Base-by-base conservation (phyloP, 805 yeast species). In the Starmerella davenportii region DNA sequence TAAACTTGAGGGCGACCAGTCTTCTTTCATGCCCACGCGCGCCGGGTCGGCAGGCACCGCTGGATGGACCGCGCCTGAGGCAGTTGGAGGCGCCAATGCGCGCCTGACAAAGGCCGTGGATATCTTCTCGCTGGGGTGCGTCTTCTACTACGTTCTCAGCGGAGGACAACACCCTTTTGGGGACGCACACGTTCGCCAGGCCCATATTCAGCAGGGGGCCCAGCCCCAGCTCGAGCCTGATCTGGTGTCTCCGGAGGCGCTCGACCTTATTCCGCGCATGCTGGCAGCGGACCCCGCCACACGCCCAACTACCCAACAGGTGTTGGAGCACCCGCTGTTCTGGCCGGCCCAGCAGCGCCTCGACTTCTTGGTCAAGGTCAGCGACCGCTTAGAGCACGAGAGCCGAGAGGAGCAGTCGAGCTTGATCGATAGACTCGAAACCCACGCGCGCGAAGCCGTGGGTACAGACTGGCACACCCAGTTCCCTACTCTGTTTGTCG, bases 61-160 rank as follows among this genome's bases (percentile, higher is more conserved):
- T 3, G 99, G 99, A 3, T 90, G 98, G 98, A 69, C 95, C 49
- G 96, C 99, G 0, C 98, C 98, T 0, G 98, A 90, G 51, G 52
- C 56, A 15, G 15, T 37, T 20, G 37, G 30, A 2, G 35, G 39
- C 42, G 16, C 28, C 17, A 25, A 35, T 3, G 36, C 15, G 2
- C 64, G 93, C 38, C 64, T 84, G 30, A 85, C 95, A 0, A 70
- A 85, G 46, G 84, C 94, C 0, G 79, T 90, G 39, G 99, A 90
- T 57, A 79, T 90, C 3, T 90, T 90, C 53, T 80, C 95, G 0
- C 62, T 87, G 43, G 99, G 99, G 0, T 90, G 98, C 59, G 85
- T 90, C 1, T 90, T 81, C 52, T 87, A 70, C 54, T 90, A 84
- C 52, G 77, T 85, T 30, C 59, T 90, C 28, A 68, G 93, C 0